Evolutionary conservation across 352 stramenopile genomes (phyloP).

Genomic region (Globisporangium alternatum): DNA sequence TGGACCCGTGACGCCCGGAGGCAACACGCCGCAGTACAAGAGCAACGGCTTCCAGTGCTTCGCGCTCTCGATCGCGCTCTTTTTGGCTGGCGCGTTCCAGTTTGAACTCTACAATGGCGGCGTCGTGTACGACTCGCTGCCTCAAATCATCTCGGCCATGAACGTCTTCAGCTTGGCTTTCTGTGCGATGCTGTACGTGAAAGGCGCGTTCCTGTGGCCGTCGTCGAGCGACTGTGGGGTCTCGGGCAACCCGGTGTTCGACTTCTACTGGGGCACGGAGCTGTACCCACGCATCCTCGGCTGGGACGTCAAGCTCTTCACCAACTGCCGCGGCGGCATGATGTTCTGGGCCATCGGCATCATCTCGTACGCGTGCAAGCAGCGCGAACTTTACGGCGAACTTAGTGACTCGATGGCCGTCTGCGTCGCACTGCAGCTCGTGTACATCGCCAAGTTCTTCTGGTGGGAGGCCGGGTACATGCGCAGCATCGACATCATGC

Average conservation of each 20-base stretch:
- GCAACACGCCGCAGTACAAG: constrained; percentile 90
- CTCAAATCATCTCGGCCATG: constrained; percentile 86
- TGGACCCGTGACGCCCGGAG: constrained; percentile 81
- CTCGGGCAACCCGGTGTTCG: constrained; percentile 90
- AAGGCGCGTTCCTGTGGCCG: constrained; percentile 82
- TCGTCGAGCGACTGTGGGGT: constrained; percentile 92
- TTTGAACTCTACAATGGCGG: constrained; percentile 56
- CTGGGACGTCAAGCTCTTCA: constrained; percentile 97
- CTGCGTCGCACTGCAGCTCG: constrained; percentile 85
- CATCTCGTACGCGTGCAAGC: constrained; percentile 90
- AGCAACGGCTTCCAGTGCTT: constrained; percentile 93
- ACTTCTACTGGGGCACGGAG: constrained; percentile 98
- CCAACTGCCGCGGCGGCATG: constrained; percentile 96
- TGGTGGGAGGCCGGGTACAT: constrained; percentile 96
- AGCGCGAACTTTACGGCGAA: constrained; percentile 71
- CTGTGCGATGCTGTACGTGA: constrained; percentile 90
- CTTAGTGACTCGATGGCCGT: constrained; percentile 88
- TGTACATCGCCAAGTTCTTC: constrained; percentile 99
- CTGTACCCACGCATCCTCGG: constrained; percentile 92
- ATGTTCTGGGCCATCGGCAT: constrained; percentile 95
- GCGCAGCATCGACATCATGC: constrained; percentile 97
- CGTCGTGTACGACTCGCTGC: constrained; percentile 88
- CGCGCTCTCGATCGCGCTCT: constrained; percentile 80
- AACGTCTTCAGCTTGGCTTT: constrained; percentile 96
- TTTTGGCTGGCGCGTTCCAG: constrained; percentile 51